Conservation (phyloP, 208 protist species). For the Phytomonas sp. region DNA sequence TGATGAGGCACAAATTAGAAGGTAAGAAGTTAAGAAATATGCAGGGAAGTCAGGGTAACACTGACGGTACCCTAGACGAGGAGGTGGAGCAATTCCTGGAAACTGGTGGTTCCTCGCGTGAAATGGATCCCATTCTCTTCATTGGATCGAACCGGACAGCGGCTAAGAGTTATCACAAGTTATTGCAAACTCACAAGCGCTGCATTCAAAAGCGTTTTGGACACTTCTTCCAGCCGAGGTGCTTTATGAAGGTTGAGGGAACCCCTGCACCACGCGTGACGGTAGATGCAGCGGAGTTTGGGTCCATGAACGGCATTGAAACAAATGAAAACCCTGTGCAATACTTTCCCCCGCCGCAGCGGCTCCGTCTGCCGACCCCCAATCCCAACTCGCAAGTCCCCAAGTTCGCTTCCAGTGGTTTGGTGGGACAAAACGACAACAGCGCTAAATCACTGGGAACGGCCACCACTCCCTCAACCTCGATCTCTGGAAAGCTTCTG, state of each 20-base stretch:
- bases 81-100: neutral
- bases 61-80: neutral
- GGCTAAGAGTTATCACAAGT: neutral
- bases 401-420: conserved; percentile 2
- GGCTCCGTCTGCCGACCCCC: conserved; percentile 19
- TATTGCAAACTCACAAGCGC: neutral
- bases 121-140: neutral
- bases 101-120: neutral
- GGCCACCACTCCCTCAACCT: neutral
- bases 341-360: conserved; percentile 30
- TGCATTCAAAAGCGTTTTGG: conserved; percentile 38
- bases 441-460: neutral
- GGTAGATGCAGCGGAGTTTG: conserved; percentile 13
- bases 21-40: neutral
- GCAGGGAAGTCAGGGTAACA: neutral
- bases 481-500: neutral
- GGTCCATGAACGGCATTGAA: neutral
- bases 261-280: conserved; percentile 30
- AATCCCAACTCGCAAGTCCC: conserved; percentile 3
- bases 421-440: neutral
- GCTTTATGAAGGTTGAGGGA: conserved; percentile 58
- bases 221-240: conserved; percentile 60
- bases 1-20: neutral
- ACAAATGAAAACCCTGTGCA: conserved; percentile 16
- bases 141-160: neutral